phyloP scores from a whole-genome alignment of 306 rosid species.

The Vigna angularis region DNA sequence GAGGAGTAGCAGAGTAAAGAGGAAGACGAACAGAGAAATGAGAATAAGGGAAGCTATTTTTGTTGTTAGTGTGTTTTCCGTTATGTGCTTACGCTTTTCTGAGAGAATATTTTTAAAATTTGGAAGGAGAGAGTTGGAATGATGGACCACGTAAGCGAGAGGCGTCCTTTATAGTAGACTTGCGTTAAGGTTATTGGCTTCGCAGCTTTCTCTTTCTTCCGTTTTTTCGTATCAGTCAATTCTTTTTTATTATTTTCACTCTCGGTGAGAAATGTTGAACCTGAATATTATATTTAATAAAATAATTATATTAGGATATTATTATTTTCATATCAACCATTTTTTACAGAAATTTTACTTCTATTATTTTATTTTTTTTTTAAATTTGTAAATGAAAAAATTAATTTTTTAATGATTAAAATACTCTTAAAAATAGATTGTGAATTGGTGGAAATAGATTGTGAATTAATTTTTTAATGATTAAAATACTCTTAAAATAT shows the following conservation, averaged over 20 bases:
- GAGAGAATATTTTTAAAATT: conserved; percentile 3
- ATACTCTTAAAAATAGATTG: too few relatives aligned
- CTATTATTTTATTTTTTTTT: too few relatives aligned
- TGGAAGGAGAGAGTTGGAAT: conserved; percentile 1
- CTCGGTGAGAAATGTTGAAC: too few relatives aligned
- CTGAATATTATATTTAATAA: too few relatives aligned
- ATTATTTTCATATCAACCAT: too few relatives aligned
- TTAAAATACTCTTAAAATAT: too few relatives aligned
- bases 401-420: too few relatives aligned
- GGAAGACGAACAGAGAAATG: not conserved
- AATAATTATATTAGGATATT: too few relatives aligned
- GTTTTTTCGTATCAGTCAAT: not conserved
- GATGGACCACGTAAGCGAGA: conserved; percentile 39
- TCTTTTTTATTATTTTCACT: not conserved
- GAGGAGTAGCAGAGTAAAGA: conserved; percentile 31
- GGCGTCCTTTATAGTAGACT: not conserved
- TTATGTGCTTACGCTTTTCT: conserved; percentile 26
- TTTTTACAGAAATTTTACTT: too few relatives aligned
- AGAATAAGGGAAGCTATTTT: conserved; percentile 48
- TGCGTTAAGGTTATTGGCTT: not conserved
- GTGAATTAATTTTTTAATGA: too few relatives aligned
- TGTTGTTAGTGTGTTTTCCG: conserved; percentile 34
- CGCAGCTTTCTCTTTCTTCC: not conserved
- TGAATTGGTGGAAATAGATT: too few relatives aligned
- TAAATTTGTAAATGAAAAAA: too few relatives aligned